These are phyloP conservation scores for Amoeboradix gromovi DNA, from an alignment of 371 early-diverging fungal genomes.

Conservation along the genomic window DNA sequence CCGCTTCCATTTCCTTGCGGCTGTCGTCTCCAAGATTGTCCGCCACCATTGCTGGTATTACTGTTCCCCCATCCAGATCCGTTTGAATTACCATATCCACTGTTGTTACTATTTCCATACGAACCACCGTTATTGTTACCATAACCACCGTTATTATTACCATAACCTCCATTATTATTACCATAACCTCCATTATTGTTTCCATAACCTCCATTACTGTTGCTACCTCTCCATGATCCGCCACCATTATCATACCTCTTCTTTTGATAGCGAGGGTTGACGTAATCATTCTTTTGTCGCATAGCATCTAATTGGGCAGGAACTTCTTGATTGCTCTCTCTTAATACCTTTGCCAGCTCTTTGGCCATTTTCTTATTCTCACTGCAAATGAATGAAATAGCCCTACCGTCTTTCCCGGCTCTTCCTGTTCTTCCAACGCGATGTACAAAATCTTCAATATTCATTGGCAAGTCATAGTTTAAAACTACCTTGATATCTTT, in stretches of 20 bases:
- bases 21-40: neutral
- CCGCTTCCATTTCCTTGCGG: neutral
- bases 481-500: slow-evolving; percentile 42
- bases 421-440: slow-evolving; percentile 98
- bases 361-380: slow-evolving; percentile 65
- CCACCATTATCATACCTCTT: slow-evolving; percentile 7
- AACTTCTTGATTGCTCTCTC: slow-evolving; percentile 76
- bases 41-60: neutral
- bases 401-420: slow-evolving; percentile 77
- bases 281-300: slow-evolving; percentile 1
- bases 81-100: neutral
- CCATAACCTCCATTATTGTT: slow-evolving; percentile 19
- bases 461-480: slow-evolving; percentile 86
- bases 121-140: slow-evolving; percentile 3
- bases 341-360: slow-evolving; percentile 63
- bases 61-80: neutral
- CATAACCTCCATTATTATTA: slow-evolving; percentile 14
- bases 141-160: slow-evolving; percentile 6
- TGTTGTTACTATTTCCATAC: neutral
- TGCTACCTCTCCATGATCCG: slow-evolving; percentile 18
- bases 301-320: slow-evolving; percentile 38
- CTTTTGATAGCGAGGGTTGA: slow-evolving; percentile 6
- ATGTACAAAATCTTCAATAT: slow-evolving; percentile 87
- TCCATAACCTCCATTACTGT: slow-evolving; percentile 20
- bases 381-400: slow-evolving; percentile 83